Conservation (phyloP, 441 rosid species). For the Mallotus japonicus region DNA sequence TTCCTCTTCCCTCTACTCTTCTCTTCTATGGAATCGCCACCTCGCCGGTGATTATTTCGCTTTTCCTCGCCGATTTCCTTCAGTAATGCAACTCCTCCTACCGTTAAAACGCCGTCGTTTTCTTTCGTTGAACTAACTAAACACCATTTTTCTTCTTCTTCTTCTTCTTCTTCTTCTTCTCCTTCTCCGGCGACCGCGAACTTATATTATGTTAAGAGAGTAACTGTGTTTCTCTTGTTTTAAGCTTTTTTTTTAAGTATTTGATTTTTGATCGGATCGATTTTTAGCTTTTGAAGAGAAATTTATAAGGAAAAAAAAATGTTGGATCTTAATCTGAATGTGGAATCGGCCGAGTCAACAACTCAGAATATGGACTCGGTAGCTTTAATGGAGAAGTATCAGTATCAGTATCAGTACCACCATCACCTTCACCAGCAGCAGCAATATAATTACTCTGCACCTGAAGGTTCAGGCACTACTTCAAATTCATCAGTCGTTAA, state of each 20-base stretch:
- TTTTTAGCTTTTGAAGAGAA: conserved; percentile 3
- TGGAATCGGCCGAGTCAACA: conserved; percentile 50
- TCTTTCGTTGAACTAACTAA: background rate
- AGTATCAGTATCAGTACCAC: background rate
- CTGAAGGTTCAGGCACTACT: conserved; percentile 59
- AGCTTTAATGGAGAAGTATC: conserved; percentile 29
- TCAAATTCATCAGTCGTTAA: conserved; percentile 83
- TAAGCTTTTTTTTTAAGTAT: background rate
- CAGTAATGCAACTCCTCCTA: conserved; percentile 24
- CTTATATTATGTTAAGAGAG: too few species aligned
- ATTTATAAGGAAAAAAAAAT: conserved; percentile 21
- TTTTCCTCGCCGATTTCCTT: conserved; percentile 14
- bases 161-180: background rate
- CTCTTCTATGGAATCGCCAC: conserved; percentile 11
- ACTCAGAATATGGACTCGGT: conserved; percentile 41
- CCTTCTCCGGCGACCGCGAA: background rate
- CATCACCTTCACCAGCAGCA: background rate
- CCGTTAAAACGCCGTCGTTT: conserved; percentile 18
- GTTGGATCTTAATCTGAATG: conserved; percentile 88
- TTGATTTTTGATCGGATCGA: background rate
- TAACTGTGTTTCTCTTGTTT: too few species aligned
- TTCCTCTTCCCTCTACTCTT: conserved; percentile 32
- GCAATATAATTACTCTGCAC: conserved; percentile 20
- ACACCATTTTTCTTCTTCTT: background rate
- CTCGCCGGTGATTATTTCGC: conserved; percentile 32